These are phyloP conservation scores for Bryoglossum gracile DNA, from an alignment of 495 filamentous ascomycete species.

Conservation along the genomic window DNA sequence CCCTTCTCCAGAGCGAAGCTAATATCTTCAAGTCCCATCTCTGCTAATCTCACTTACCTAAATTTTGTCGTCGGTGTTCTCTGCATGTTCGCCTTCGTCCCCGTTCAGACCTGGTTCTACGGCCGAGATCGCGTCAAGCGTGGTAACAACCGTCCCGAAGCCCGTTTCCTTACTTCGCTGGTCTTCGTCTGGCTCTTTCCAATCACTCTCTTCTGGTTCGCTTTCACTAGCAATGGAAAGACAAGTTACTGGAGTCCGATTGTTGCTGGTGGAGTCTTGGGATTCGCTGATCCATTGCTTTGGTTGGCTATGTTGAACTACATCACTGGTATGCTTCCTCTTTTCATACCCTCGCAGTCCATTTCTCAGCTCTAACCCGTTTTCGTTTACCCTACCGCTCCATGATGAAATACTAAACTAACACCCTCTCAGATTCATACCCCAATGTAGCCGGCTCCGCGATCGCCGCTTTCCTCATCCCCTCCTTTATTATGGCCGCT, in stretches of 20 bases:
- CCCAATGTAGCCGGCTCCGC: slow-evolving; percentile 33
- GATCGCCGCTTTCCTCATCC: slow-evolving; percentile 35
- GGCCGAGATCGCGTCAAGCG: slow-evolving; percentile 27
- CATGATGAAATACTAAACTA: not conserved
- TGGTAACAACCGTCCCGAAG: slow-evolving; percentile 30
- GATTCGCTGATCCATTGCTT: slow-evolving; percentile 32
- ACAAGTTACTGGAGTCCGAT: slow-evolving; percentile 33
- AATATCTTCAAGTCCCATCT: slow-evolving; percentile 26
- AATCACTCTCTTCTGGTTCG: slow-evolving; percentile 33
- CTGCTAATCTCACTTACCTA: slow-evolving; percentile 33
- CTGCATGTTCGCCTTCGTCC: slow-evolving; percentile 32
- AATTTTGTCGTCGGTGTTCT: slow-evolving; percentile 33
- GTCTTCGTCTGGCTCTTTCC: slow-evolving; percentile 33
- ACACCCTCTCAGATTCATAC: slow-evolving; percentile 27
- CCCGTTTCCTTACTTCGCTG: slow-evolving; percentile 32
- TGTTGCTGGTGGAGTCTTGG: slow-evolving; percentile 29
- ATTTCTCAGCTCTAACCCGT: not conserved
- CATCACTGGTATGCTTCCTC: slow-evolving; percentile 21
- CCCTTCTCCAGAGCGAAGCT: no score
- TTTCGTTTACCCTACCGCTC: not conserved
- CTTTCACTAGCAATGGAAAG: slow-evolving; percentile 32
- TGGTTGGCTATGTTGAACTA: slow-evolving; percentile 35
- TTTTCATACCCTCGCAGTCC: no score
- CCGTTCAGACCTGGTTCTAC: slow-evolving; percentile 33
- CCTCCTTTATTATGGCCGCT: slow-evolving; percentile 31